phyloP scores from a whole-genome alignment of 163 green algal genomes.

The Volvox carteri region DNA sequence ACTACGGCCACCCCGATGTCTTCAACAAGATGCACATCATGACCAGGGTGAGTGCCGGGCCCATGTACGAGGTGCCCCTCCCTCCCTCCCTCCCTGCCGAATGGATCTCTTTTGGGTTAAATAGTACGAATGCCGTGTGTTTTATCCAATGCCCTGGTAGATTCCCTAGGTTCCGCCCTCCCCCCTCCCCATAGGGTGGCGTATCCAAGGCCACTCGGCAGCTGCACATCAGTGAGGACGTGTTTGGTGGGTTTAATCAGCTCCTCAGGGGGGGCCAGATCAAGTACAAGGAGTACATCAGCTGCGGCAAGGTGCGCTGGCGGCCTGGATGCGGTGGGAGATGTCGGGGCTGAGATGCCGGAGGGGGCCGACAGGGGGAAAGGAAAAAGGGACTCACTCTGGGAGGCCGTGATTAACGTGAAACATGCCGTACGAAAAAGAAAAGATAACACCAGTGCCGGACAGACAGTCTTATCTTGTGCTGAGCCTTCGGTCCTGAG shows the following conservation, averaged over 20 bases:
- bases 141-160: no score
- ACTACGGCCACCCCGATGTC: constrained; percentile 90
- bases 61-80: no score
- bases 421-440: no score
- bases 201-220: constrained; percentile 58
- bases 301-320: constrained; percentile 84
- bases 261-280: constrained; percentile 79
- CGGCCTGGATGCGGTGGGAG: no score
- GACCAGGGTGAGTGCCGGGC: constrained; percentile 26
- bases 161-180: neutral
- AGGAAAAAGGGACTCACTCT: neutral
- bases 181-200: constrained; percentile 26
- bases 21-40: constrained; percentile 85
- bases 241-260: constrained; percentile 88
- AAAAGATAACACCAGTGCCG: no score
- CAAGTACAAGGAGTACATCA: constrained; percentile 90
- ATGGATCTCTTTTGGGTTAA: no score
- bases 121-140: no score
- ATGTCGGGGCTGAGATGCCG: no score
- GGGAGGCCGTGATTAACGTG: no score
- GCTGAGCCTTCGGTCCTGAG: no score
- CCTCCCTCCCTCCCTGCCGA: no score
- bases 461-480: no score
- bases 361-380: neutral
- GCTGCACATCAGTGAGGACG: constrained; percentile 87